These are phyloP conservation scores for Clitopilus passeckerianus DNA, from an alignment of 768 basidiomycete species.

Conservation along the genomic window DNA sequence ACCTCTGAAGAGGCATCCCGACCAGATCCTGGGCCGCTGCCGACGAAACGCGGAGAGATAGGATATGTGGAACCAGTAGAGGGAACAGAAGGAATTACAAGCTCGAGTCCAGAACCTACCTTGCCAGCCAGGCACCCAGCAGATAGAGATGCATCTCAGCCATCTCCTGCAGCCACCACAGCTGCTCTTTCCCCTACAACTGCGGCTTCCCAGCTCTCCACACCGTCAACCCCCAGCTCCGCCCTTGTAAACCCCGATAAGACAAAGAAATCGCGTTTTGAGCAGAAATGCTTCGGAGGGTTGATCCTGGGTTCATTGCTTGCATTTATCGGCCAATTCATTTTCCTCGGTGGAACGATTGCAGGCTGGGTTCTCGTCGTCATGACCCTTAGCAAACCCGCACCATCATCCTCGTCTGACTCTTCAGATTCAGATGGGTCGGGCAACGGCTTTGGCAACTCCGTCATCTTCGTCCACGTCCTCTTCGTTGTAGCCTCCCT, in stretches of 20 bases:
- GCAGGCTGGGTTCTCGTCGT: constrained; percentile 49
- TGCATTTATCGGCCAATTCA: constrained; percentile 32
- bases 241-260: constrained; percentile 12
- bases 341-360: constrained; percentile 41
- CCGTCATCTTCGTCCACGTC: constrained; percentile 57
- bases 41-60: constrained; percentile 61
- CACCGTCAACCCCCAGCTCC: constrained; percentile 9
- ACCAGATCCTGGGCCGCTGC: constrained; percentile 58
- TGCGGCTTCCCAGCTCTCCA: constrained; percentile 11
- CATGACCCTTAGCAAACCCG: constrained; percentile 11
- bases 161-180: constrained; percentile 9
- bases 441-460: constrained; percentile 11
- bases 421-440: constrained; percentile 4
- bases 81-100: constrained; percentile 12
- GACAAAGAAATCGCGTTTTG: constrained; percentile 27
- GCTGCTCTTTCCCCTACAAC: constrained; percentile 9
- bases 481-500: constrained; percentile 49
- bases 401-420: neutral
- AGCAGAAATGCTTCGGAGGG: constrained; percentile 39
- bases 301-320: constrained; percentile 40
- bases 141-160: constrained; percentile 24
- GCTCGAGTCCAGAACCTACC: constrained; percentile 15
- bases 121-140: constrained; percentile 46
- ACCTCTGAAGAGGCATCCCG: constrained; percentile 21
- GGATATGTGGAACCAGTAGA: constrained; percentile 47